Conservation (phyloP, 176 grass and related monocot species). For the Lolium multiflorum region DNA sequence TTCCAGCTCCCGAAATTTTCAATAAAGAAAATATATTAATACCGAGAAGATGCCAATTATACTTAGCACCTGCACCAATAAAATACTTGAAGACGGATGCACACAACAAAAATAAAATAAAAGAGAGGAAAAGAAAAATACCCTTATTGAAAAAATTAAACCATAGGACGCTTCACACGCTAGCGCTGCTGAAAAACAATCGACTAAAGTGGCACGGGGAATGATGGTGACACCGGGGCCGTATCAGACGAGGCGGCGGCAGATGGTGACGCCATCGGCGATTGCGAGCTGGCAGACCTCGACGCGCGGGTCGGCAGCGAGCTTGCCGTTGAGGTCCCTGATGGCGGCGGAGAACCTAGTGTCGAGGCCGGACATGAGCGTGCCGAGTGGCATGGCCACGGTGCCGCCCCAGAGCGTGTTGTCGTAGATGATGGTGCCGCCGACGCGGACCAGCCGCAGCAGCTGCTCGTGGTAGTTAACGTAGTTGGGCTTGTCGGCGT, state of each 20-base stretch:
- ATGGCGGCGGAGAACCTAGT: neutral
- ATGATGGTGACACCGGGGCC: too few species aligned
- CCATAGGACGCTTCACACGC: too few species aligned
- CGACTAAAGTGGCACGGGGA: too few species aligned
- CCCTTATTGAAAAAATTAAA: too few species aligned
- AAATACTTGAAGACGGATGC: too few species aligned
- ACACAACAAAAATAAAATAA: too few species aligned
- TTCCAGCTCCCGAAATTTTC: too few species aligned
- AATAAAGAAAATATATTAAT: too few species aligned
- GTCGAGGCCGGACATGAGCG: neutral
- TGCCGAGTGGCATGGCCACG: slow-evolving; percentile 48
- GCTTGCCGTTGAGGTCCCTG: slow-evolving; percentile 54
- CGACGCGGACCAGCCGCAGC: slow-evolving; percentile 59
- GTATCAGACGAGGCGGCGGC: slow-evolving; percentile 54
- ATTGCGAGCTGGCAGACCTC: slow-evolving; percentile 66
- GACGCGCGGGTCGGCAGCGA: slow-evolving; percentile 50
- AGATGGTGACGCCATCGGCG: slow-evolving; percentile 66
- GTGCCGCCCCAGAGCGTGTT: slow-evolving; percentile 75
- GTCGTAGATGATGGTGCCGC: slow-evolving; percentile 77
- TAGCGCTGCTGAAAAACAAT: too few species aligned
- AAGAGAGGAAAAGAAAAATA: too few species aligned
- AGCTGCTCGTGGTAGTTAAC: slow-evolving; percentile 60
- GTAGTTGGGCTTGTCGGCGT: slow-evolving; percentile 74
- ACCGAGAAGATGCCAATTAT: too few species aligned
- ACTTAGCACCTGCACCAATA: too few species aligned